phyloP scores from a whole-genome alignment of 2,329 filamentous ascomycete species.

The Arthroderma sp. region DNA sequence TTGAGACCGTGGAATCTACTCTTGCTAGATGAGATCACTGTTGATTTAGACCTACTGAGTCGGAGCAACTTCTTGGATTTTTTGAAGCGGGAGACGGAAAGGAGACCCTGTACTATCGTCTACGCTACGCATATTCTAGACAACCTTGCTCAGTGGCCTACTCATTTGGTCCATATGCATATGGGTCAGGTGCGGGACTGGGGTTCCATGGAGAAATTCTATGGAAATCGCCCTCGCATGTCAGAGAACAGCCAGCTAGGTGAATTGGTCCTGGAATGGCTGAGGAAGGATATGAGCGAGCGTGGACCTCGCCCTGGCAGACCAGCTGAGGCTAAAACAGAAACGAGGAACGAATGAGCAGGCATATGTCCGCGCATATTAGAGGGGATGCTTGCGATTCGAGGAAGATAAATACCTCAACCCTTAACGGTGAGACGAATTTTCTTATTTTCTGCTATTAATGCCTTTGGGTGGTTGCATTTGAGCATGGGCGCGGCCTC shows the following conservation, averaged over 20 bases:
- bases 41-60: slow-evolving; percentile 81
- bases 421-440: slow-evolving; percentile 14
- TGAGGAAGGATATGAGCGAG: slow-evolving; percentile 65
- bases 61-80: slow-evolving; percentile 76
- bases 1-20: slow-evolving; percentile 83
- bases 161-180: slow-evolving; percentile 91
- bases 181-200: slow-evolving; percentile 77
- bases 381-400: not conserved
- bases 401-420: slow-evolving; percentile 6
- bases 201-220: slow-evolving; percentile 61
- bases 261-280: slow-evolving; percentile 77
- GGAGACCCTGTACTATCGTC: slow-evolving; percentile 74
- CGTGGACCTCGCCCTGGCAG: slow-evolving; percentile 62
- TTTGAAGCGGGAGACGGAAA: slow-evolving; percentile 75
- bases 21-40: slow-evolving; percentile 90
- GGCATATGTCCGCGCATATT: not conserved
- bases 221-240: slow-evolving; percentile 42
- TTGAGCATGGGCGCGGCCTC: slow-evolving; percentile 14
- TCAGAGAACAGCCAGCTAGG: slow-evolving; percentile 72
- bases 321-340: slow-evolving; percentile 32
- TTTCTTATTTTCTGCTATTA: slow-evolving; percentile 9
- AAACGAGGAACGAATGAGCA: not conserved
- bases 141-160: slow-evolving; percentile 88
- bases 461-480: slow-evolving; percentile 13
- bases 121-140: slow-evolving; percentile 97